Evolutionary conservation across 768 basidiomycete species (phyloP).

Genomic region (Cystofilobasidium macerans): DNA sequence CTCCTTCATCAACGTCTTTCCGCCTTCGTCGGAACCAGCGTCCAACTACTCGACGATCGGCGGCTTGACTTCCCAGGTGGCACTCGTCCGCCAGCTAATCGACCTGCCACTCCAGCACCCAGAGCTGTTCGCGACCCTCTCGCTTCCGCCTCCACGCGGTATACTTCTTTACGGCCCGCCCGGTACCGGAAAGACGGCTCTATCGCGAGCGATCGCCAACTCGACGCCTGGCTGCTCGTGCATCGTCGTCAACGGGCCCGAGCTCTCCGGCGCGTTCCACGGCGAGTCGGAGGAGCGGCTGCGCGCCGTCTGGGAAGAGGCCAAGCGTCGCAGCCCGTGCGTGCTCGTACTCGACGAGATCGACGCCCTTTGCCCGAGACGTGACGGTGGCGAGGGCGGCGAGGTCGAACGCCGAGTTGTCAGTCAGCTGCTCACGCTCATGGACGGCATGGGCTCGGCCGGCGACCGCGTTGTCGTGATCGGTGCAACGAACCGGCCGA

Average conservation of each 20-base stretch:
- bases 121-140: slow-evolving; percentile 65
- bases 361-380: slow-evolving; percentile 79
- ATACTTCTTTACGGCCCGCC: slow-evolving; percentile 91
- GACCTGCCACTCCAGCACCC: slow-evolving; percentile 78
- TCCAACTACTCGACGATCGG: slow-evolving; percentile 71
- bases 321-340: slow-evolving; percentile 68
- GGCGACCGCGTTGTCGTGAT: slow-evolving; percentile 78
- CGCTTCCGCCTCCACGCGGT: slow-evolving; percentile 91
- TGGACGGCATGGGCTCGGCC: slow-evolving; percentile 66
- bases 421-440: slow-evolving; percentile 80
- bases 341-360: slow-evolving; percentile 94
- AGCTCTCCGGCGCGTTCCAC: slow-evolving; percentile 88
- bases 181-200: slow-evolving; percentile 94
- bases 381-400: slow-evolving; percentile 73
- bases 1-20: slow-evolving; percentile 38
- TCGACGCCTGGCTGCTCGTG: slow-evolving; percentile 68
- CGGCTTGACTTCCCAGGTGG: slow-evolving; percentile 76
- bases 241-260: slow-evolving; percentile 90
- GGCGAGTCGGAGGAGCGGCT: slow-evolving; percentile 90
- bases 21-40: slow-evolving; percentile 28
- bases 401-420: slow-evolving; percentile 96
- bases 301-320: slow-evolving; percentile 78
- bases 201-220: slow-evolving; percentile 84
- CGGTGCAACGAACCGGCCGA: slow-evolving; percentile 89
- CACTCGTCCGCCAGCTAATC: slow-evolving; percentile 69